A percentile compares a stretch with the other conserved stretches of the same genome.
Conservation (phyloP, 176 grass and related monocot species). For the Paspalum notatum region DNA sequence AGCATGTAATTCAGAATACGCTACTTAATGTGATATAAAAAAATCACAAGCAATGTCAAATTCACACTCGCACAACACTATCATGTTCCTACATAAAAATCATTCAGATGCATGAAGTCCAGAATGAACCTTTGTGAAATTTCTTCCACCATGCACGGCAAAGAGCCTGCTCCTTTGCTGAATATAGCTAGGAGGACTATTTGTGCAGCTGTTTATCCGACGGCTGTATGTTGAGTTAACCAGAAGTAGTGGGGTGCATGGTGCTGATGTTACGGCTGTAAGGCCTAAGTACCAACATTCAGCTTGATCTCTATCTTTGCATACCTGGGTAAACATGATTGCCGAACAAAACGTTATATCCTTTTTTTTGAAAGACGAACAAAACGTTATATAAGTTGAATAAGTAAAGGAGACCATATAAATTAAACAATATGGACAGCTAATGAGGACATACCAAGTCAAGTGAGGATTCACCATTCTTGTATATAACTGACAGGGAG, state of each 20-base stretch:
- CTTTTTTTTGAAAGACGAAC: too few relatives aligned
- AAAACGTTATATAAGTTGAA: slow-evolving; percentile 3
- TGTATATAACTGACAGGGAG: slow-evolving; percentile 85
- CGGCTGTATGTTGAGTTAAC: slow-evolving; percentile 63
- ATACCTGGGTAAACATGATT: slow-evolving; percentile 61
- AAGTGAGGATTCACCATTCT: slow-evolving; percentile 83
- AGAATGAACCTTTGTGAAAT: slow-evolving; percentile 74
- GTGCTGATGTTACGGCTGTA: slow-evolving; percentile 57
- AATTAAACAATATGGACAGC: slow-evolving; percentile 22
- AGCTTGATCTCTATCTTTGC: slow-evolving; percentile 88
- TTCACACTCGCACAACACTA: not conserved
- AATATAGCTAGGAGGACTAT: slow-evolving; percentile 82
- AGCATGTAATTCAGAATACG: slow-evolving; percentile 8
- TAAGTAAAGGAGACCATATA: slow-evolving; percentile 11
- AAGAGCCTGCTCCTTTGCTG: slow-evolving; percentile 67
- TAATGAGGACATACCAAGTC: slow-evolving; percentile 78
- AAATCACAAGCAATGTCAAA: slow-evolving; percentile 12
- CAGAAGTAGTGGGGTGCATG: slow-evolving; percentile 61
- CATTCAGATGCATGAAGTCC: slow-evolving; percentile 11
- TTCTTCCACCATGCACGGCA: slow-evolving; percentile 55
- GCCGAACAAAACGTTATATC: slow-evolving; percentile 14
- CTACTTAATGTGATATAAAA: slow-evolving; percentile 17
- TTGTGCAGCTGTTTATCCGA: slow-evolving; percentile 65
- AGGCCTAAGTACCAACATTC: slow-evolving; percentile 82
- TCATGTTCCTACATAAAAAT: slow-evolving; percentile 21